Percentiles rank a stretch among this genome's conserved stretches.
These are phyloP conservation scores for Arthrobotrys pseudoclavata DNA, from an alignment of 2,329 filamentous ascomycete genomes.

Conservation along the genomic window DNA sequence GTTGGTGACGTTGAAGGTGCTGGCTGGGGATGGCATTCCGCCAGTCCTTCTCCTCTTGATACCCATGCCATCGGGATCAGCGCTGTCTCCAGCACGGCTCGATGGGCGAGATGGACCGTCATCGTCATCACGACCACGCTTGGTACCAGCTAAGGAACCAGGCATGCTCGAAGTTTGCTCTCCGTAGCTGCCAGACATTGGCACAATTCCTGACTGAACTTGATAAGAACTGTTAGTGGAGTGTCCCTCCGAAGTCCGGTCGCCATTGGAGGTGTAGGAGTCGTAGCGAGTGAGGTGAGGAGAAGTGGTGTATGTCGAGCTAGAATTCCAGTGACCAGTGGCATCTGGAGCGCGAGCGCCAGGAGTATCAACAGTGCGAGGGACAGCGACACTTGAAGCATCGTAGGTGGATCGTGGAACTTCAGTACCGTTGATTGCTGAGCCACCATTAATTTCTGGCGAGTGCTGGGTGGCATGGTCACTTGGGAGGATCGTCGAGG, in stretches of 20 bases:
- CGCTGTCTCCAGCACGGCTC: conserved; percentile 69
- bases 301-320: conserved; percentile 50
- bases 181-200: conserved; percentile 60
- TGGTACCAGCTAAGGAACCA: conserved; percentile 68
- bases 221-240: conserved; percentile 69
- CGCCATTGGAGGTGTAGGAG: conserved; percentile 76
- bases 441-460: conserved; percentile 66
- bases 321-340: conserved; percentile 47
- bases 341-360: conserved; percentile 47
- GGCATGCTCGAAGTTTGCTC: conserved; percentile 59
- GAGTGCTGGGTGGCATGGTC: conserved; percentile 78
- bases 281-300: conserved; percentile 87
- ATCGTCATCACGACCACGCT: conserved; percentile 75
- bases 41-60: conserved; percentile 53
- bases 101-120: conserved; percentile 77
- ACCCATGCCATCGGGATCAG: conserved; percentile 50
- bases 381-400: conserved; percentile 53
- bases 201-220: conserved; percentile 59
- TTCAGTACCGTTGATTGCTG: conserved; percentile 53
- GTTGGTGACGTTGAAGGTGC: conserved; percentile 51
- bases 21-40: conserved; percentile 53
- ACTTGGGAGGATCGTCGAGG: conserved; percentile 74
- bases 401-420: conserved; percentile 57
- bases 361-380: conserved; percentile 55
- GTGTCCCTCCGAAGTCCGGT: conserved; percentile 78